Base-by-base conservation (phyloP, 768 basidiomycete species). In the Leccinum variicolor region DNA sequence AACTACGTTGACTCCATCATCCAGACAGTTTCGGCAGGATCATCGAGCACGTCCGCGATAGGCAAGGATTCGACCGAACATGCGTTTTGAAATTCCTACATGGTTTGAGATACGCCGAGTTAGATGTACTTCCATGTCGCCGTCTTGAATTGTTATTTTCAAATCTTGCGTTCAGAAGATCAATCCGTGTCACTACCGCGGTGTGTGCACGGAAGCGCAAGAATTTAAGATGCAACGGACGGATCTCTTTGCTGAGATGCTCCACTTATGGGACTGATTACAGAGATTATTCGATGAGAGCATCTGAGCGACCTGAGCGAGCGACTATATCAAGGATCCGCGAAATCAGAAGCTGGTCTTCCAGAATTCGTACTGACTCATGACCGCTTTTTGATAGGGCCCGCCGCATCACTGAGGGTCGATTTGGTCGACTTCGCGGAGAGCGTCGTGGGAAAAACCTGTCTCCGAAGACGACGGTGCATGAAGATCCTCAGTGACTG, bases 31-130 rank as follows among this genome's bases (percentile, higher is more conserved):
- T 88, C 92, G 8, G 91, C 90, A 10, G 93, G 93, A 55, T 94
- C 92, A 10, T 92, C 92, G 29, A 90, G 89, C 65, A 94, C 93
- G 4, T 90, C 87, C 9, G 82, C 90, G 15, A 74, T 86, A 57
- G 94, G 94, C 28, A 84, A 86, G 66, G 93, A 93, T 69, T 95
- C 94, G 19, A 96, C 94, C 17, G 94, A 96, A 72, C 86, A 94
- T 65, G 76, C 80, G 11, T 96, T 95, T 78, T 92, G 65, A 73
- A 31, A 34, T 54, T 52, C 28, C 25, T 29, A 10, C 14, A 34
- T 26, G 54, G 45, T 48, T 41, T 43, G 48, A 55, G 36, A 55
- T 53, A 54, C 17, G 29, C 14, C 29, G 11, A 49, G 54, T 51
- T 59, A 50, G 43, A 53, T 41, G 57, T 51, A 43, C 39, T 19